Evolutionary conservation across 2,329 filamentous ascomycete species (phyloP).

Genomic region (Xylariaceae sp.): DNA sequence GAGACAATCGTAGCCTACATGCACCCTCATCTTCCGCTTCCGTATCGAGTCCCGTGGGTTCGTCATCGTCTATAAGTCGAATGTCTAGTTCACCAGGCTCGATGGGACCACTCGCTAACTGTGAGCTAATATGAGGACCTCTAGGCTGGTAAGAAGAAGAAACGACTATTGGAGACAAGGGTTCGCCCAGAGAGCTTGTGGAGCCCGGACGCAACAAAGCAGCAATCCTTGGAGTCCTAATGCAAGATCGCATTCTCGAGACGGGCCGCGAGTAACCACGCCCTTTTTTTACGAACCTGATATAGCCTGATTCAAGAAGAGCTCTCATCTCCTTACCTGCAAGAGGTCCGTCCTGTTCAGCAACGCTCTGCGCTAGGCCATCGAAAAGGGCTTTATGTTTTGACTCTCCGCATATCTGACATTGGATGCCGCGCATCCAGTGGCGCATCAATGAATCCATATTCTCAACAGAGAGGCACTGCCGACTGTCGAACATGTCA

Average conservation of each 20-base stretch:
- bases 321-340: slow-evolving; percentile 16
- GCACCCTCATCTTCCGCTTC: too few relatives aligned
- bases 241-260: background rate
- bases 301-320: slow-evolving; percentile 11
- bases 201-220: too few relatives aligned
- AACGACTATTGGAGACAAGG: too few relatives aligned
- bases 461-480: slow-evolving; percentile 10
- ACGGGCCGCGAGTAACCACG: slow-evolving; percentile 11
- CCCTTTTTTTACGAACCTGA: slow-evolving; percentile 12
- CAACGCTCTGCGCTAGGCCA: background rate
- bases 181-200: too few relatives aligned
- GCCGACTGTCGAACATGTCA: slow-evolving; percentile 11
- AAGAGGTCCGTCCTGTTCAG: background rate
- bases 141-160: too few relatives aligned
- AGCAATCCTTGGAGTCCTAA: too few relatives aligned
- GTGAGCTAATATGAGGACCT: too few relatives aligned
- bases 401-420: background rate
- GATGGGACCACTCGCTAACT: too few relatives aligned
- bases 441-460: slow-evolving; percentile 9
- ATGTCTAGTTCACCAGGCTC: too few relatives aligned
- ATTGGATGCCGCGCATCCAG: slow-evolving; percentile 13
- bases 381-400: background rate
- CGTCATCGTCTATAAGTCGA: too few relatives aligned
- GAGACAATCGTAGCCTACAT: too few relatives aligned
- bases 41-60: too few relatives aligned